These are phyloP conservation scores for Eucalyptus marginata DNA, from an alignment of 345 rosid genomes.

Conservation along the genomic window DNA sequence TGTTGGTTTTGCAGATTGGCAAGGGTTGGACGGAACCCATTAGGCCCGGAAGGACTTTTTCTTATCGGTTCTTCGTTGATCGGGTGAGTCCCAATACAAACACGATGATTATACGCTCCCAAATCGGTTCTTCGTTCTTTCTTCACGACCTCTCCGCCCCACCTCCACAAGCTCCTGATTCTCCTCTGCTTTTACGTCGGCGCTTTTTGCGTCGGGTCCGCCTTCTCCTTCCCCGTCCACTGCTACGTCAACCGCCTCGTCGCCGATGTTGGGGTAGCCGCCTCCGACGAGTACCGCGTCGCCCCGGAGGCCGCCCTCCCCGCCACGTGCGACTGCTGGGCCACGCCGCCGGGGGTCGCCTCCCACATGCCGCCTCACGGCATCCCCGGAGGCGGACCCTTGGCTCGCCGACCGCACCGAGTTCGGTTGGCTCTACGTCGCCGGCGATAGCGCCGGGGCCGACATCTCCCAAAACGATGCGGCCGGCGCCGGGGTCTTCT, in stretches of 20 bases:
- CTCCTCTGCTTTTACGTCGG: background rate
- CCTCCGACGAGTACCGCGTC: background rate
- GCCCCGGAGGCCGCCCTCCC: background rate
- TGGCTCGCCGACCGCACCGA: background rate
- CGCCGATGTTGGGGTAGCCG: rapidly evolving
- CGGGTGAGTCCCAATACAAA: no score
- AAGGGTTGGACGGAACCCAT: no score
- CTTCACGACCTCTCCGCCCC: background rate
- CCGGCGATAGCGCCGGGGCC: no score
- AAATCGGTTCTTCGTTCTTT: background rate
- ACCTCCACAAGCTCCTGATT: background rate
- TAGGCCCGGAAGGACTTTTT: no score
- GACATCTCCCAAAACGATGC: no score
- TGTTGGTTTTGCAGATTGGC: no score
- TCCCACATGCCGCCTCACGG: background rate
- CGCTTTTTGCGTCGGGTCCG: background rate
- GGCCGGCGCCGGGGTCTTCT: background rate
- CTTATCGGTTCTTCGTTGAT: no score
- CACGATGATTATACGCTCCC: conserved; percentile 35
- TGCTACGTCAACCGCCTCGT: background rate
- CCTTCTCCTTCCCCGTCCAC: background rate
- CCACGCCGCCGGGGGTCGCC: background rate
- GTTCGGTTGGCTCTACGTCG: background rate
- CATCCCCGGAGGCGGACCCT: background rate
- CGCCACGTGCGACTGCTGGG: background rate